phyloP scores from a whole-genome alignment of 2,329 filamentous ascomycete genomes.

The Fusarium fracticaudum region DNA sequence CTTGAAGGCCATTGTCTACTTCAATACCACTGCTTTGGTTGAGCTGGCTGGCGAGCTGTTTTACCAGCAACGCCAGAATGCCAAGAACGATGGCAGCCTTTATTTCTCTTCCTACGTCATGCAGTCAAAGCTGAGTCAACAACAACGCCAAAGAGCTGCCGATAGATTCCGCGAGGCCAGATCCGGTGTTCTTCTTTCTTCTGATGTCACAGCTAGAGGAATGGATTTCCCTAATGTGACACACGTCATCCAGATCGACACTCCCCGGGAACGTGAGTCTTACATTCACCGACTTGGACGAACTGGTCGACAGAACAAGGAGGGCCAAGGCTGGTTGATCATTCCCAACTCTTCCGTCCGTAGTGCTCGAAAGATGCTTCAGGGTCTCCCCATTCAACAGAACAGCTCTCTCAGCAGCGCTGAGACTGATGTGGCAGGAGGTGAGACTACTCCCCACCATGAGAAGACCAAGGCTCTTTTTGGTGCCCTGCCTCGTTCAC shows the following conservation, averaged over 20 bases:
- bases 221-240: slow-evolving; percentile 86
- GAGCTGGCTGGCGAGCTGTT: slow-evolving; percentile 68
- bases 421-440: slow-evolving; percentile 62
- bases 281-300: slow-evolving; percentile 83
- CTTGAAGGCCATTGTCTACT: slow-evolving; percentile 97
- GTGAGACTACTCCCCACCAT: slow-evolving; percentile 58
- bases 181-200: slow-evolving; percentile 76
- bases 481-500: slow-evolving; percentile 48
- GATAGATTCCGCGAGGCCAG: slow-evolving; percentile 74
- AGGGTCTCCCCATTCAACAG: slow-evolving; percentile 68
- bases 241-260: slow-evolving; percentile 79
- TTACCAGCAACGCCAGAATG: slow-evolving; percentile 52
- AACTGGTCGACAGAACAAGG: slow-evolving; percentile 78
- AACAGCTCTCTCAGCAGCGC: slow-evolving; percentile 63
- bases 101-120: slow-evolving; percentile 64
- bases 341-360: slow-evolving; percentile 64
- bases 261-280: slow-evolving; percentile 71
- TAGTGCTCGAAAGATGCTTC: slow-evolving; percentile 61
- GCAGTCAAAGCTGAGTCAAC: slow-evolving; percentile 81
- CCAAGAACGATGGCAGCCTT: slow-evolving; percentile 48
- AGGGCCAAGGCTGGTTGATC: slow-evolving; percentile 76
- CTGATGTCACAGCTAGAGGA: slow-evolving; percentile 82
- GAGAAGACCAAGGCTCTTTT: slow-evolving; percentile 55
- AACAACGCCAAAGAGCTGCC: slow-evolving; percentile 73
- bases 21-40: slow-evolving; percentile 80